A percentile compares a stretch with the other conserved stretches of the same genome.
These are phyloP conservation scores for Ormosia emarginata DNA, from an alignment of 306 rosid genomes.

Conservation along the genomic window DNA sequence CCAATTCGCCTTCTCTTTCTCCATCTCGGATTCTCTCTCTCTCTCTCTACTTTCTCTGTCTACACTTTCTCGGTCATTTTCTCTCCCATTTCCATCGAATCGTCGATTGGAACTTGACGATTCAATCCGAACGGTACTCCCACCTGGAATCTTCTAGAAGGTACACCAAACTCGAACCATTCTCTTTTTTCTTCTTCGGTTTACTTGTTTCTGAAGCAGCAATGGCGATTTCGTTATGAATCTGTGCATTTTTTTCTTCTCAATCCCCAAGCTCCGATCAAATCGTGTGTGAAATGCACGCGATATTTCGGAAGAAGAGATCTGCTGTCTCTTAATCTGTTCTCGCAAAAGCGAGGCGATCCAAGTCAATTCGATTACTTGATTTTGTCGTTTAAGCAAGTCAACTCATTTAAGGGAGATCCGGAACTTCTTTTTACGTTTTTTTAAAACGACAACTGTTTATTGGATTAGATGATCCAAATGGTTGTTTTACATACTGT, in stretches of 20 bases:
- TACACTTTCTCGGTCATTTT: neutral
- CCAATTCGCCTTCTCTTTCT: conserved; percentile 39
- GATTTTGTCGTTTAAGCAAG: conserved; percentile 19
- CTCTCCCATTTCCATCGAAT: conserved; percentile 8
- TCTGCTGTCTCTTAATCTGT: conserved; percentile 11
- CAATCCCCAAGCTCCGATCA: conserved; percentile 11
- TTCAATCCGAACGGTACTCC: conserved; percentile 13
- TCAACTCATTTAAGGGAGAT: conserved; percentile 33
- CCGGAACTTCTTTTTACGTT: conserved; percentile 12
- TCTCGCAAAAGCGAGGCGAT: conserved; percentile 17
- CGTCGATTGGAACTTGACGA: conserved; percentile 17
- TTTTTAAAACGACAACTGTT: neutral
- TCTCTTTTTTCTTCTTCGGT: neutral
- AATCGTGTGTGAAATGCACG: conserved; percentile 11
- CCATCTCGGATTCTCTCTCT: conserved; percentile 1
- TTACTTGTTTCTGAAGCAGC: neutral
- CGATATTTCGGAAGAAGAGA: conserved; percentile 6
- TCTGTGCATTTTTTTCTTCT: neutral
- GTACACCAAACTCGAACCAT: conserved; percentile 4
- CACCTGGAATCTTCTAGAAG: conserved; percentile 17
- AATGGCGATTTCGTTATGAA: conserved; percentile 20
- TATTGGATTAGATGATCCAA: neutral
- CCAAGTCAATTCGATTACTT: neutral
- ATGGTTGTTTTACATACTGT: neutral
- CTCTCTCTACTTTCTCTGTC: conserved; percentile 14